Evolutionary conservation across 257 asterid genomes (phyloP).

Genomic region (Solanum arcanum): DNA sequence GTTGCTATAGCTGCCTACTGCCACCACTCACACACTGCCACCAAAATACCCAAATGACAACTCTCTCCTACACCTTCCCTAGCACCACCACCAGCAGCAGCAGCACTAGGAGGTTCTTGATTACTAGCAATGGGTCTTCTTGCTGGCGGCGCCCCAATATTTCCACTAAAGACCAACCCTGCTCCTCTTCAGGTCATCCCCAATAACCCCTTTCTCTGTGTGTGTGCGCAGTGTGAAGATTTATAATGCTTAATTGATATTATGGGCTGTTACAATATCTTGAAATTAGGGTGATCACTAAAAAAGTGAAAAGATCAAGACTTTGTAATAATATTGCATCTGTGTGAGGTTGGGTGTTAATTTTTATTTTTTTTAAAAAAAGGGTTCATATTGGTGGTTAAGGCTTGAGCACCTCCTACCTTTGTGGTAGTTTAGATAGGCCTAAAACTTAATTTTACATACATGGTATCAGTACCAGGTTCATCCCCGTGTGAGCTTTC

Average conservation of each 20-base stretch:
- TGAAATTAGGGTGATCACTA: neutral
- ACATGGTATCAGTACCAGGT: too few relatives aligned
- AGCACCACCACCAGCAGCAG: neutral
- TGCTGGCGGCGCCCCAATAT: neutral
- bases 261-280: neutral
- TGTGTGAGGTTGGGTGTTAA: neutral
- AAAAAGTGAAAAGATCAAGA: neutral
- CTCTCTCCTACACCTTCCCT: neutral
- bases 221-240: neutral
- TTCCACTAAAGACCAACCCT: neutral
- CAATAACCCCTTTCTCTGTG: neutral
- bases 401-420: neutral
- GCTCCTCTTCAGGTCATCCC: constrained; percentile 4
- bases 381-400: neutral
- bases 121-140: neutral
- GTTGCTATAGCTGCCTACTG: neutral
- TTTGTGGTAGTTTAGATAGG: neutral
- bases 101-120: neutral
- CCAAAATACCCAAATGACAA: neutral
- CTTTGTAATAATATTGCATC: neutral
- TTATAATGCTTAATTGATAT: neutral
- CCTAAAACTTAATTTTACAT: too few relatives aligned
- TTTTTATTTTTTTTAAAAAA: too few relatives aligned
- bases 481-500: neutral
- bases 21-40: neutral